Percentiles rank a stretch among this genome's conserved stretches.
Conservation (phyloP, 1,284 basidiomycete species). For the Apiotrichum siamense region DNA sequence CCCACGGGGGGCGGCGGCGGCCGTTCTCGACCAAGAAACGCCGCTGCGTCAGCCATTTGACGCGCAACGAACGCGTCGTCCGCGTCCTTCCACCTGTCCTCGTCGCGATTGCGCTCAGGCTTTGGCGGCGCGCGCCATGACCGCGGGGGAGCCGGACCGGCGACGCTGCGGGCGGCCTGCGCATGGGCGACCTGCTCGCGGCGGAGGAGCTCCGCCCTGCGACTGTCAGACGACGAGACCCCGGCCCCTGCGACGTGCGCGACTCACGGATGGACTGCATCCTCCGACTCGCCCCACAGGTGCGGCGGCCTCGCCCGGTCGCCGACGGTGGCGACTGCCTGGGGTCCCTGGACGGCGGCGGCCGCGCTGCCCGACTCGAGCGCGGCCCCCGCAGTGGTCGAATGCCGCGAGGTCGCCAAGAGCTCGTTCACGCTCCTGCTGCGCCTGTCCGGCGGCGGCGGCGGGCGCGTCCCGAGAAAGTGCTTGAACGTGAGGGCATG, state of each 20-base stretch:
- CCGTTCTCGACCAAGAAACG: neutral
- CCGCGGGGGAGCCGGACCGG: slow-evolving; percentile 37
- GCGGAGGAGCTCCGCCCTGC: slow-evolving; percentile 33
- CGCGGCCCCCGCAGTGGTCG: too few species aligned
- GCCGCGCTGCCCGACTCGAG: too few species aligned
- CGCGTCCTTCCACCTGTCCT: neutral
- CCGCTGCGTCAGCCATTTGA: neutral
- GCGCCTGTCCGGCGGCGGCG: neutral
- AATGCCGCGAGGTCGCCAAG: slow-evolving; percentile 18
- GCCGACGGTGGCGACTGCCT: neutral
- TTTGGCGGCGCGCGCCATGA: slow-evolving; percentile 25
- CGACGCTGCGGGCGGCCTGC: slow-evolving; percentile 27
- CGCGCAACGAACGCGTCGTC: neutral
- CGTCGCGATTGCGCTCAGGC: neutral
- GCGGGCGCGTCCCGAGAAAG: slow-evolving; percentile 21
- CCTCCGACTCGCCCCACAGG: neutral
- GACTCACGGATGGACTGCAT: slow-evolving; percentile 33
- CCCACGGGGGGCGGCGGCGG: neutral
- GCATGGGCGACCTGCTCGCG: slow-evolving; percentile 24
- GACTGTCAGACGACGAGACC: neutral
- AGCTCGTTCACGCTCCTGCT: slow-evolving; percentile 29
- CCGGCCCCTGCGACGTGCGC: too few species aligned
- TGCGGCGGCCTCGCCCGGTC: neutral
- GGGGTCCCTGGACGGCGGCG: neutral
- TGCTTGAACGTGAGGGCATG: slow-evolving; percentile 42